A percentile compares a stretch with the other conserved stretches of the same genome.
These are phyloP conservation scores for Leccinum variicolor DNA, from an alignment of 768 basidiomycete species.

Conservation along the genomic window DNA sequence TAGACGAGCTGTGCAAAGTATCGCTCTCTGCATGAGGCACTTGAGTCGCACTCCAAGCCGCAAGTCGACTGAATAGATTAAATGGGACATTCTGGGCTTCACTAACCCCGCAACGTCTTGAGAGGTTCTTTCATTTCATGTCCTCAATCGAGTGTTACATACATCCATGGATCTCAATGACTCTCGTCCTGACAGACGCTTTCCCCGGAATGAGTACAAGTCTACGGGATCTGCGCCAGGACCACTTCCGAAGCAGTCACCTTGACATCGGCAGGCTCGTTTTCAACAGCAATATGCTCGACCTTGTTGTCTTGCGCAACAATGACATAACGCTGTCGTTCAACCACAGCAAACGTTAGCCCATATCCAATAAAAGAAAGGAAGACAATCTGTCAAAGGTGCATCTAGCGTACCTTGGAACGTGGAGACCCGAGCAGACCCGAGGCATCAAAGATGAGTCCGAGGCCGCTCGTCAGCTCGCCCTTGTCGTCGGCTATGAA, in stretches of 20 bases:
- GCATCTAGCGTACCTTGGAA: constrained; percentile 45
- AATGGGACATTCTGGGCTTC: no score
- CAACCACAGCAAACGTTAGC: no score
- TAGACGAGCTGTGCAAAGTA: neutral
- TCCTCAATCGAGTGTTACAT: no score
- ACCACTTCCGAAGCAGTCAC: constrained; percentile 50
- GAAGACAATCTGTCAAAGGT: neutral
- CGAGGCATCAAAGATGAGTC: constrained; percentile 61
- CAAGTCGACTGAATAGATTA: no score
- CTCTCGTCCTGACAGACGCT: neutral
- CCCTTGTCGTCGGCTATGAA: constrained; percentile 73
- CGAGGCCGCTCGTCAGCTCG: constrained; percentile 48
- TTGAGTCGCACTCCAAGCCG: no score
- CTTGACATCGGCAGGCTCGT: constrained; percentile 43
- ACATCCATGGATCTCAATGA: neutral
- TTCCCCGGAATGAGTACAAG: neutral
- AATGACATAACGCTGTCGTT: constrained; percentile 49
- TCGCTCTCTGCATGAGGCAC: neutral
- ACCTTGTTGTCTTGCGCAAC: constrained; percentile 59
- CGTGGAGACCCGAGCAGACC: constrained; percentile 63
- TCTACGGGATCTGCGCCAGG: constrained; percentile 33
- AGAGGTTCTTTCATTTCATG: no score
- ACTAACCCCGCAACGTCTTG: no score
- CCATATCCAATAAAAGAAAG: neutral
- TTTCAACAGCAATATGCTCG: constrained; percentile 50